These are phyloP conservation scores for Fraxinus albicans DNA, from an alignment of 305 asterid species.

Conservation along the genomic window DNA sequence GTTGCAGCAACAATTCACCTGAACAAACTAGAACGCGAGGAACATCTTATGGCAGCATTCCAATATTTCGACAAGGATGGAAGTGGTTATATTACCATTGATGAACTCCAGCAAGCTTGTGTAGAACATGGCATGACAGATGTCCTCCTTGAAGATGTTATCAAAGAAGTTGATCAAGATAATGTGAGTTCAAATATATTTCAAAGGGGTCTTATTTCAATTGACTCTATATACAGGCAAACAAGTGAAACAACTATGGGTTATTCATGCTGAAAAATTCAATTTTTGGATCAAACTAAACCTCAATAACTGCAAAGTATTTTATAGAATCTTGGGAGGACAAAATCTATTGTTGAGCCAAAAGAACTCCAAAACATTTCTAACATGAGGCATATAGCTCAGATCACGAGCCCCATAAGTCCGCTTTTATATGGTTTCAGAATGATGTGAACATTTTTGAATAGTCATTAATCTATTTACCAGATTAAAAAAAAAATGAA, in stretches of 20 bases:
- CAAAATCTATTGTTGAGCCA: not conserved
- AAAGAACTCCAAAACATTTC: not conserved
- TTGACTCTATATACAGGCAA: not conserved
- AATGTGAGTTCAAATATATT: slow-evolving; percentile 37
- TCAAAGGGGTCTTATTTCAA: not conserved
- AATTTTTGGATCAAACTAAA: not conserved
- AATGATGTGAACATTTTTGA: not conserved
- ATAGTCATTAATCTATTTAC: not conserved
- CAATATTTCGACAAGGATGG: slow-evolving; percentile 58
- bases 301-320: not conserved
- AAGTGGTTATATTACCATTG: slow-evolving; percentile 58
- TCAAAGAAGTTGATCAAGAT: slow-evolving; percentile 57
- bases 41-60: slow-evolving; percentile 52
- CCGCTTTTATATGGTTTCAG: not conserved
- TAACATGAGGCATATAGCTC: not conserved
- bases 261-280: not conserved
- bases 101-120: slow-evolving; percentile 60
- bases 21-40: slow-evolving; percentile 57
- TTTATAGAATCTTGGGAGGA: not conserved
- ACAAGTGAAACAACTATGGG: not conserved
- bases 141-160: slow-evolving; percentile 46
- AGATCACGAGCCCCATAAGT: not conserved
- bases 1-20: slow-evolving; percentile 57
- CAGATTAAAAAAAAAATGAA: not conserved
- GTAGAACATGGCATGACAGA: slow-evolving; percentile 53